Evolutionary conservation across 495 filamentous ascomycete genomes (phyloP).

Genomic region (Penicillium crystallinum): DNA sequence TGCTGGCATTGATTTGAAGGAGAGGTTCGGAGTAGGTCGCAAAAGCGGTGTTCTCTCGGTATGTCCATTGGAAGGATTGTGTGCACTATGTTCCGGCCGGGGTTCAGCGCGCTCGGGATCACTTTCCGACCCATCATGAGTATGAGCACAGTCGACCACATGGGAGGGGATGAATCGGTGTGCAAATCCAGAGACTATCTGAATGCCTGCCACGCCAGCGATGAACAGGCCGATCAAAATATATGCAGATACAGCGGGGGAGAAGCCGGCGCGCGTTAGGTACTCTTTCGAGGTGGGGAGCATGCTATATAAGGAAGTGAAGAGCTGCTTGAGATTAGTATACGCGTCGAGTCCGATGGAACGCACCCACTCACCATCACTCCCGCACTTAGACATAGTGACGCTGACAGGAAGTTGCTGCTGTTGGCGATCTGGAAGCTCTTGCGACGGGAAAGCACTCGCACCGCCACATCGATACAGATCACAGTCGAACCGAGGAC

Average conservation of each 20-base stretch:
- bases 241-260: slow-evolving; percentile 62
- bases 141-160: slow-evolving; percentile 87
- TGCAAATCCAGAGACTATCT: slow-evolving; percentile 69
- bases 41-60: slow-evolving; percentile 47
- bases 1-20: slow-evolving; percentile 24
- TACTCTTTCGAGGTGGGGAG: slow-evolving; percentile 78
- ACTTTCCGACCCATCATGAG: slow-evolving; percentile 46
- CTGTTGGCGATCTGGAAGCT: slow-evolving; percentile 86
- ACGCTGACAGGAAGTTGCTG: slow-evolving; percentile 79
- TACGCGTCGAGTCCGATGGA: not conserved
- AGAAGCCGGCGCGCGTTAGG: slow-evolving; percentile 61
- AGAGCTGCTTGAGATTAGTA: slow-evolving; percentile 55
- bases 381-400: slow-evolving; percentile 87
- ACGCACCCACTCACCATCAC: slow-evolving; percentile 73
- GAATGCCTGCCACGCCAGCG: slow-evolving; percentile 77
- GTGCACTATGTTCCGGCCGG: slow-evolving; percentile 16
- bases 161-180: slow-evolving; percentile 87
- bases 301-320: slow-evolving; percentile 92
- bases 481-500: slow-evolving; percentile 77
- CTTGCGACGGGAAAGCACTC: slow-evolving; percentile 61
- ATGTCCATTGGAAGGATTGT: slow-evolving; percentile 14
- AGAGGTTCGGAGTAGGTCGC: slow-evolving; percentile 1
- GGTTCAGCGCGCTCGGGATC: slow-evolving; percentile 29
- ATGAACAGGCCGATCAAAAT: slow-evolving; percentile 73
- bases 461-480: slow-evolving; percentile 75